Base-by-base conservation (phyloP, 352 stramenopile genomes). In the Globisporangium recalcitrans region DNA sequence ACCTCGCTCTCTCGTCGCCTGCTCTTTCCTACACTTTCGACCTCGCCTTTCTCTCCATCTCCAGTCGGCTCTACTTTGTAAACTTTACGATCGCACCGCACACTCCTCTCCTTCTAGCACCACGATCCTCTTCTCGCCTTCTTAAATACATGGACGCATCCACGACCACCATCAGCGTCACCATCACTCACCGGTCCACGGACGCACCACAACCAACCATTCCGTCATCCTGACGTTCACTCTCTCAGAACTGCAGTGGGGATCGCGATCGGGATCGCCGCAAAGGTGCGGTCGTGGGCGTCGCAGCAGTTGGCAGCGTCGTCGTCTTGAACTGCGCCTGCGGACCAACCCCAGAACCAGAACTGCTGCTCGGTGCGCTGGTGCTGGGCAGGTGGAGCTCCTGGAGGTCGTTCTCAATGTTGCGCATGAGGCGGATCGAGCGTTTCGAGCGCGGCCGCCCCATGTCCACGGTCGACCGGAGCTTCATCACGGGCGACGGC, bases 401-500 rank as follows among this genome's bases (percentile, higher is more conserved):
- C 4, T 79, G 71, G 53, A 89, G 56, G 10, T 83, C 82, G 7
- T 68, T 72, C 46, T 87, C 78, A 34, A 88, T 86, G 42, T 81
- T 80, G 44, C 69, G 72, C n/a, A 85, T 46, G 14, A 74, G 68
- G 14, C 70, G 67, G 3, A 78, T 74, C 22, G 78, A 74, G 46
- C 78, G 79, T 51, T 94, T 94, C 3, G 82, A 85, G 34, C 75
- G 65, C 29, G 85, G 85, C 2, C 74, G 75, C 2, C 85, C 85
- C 73, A 94, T 88, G 29, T 91, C 80, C 29, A 91, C 82, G 7
- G 74, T 91, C 65, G 70, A 88, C 40, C 88, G 87, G 26, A 93
- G 65, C 55, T 90, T 90, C 66, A 88, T 83, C 58, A 91, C 80
- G 0, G 85, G 85, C 29, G 85, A 94, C 58, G 85, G 85, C 21